Evolutionary conservation across 2,329 filamentous ascomycete genomes (phyloP).

Genomic region (Scedosporium boydii): DNA sequence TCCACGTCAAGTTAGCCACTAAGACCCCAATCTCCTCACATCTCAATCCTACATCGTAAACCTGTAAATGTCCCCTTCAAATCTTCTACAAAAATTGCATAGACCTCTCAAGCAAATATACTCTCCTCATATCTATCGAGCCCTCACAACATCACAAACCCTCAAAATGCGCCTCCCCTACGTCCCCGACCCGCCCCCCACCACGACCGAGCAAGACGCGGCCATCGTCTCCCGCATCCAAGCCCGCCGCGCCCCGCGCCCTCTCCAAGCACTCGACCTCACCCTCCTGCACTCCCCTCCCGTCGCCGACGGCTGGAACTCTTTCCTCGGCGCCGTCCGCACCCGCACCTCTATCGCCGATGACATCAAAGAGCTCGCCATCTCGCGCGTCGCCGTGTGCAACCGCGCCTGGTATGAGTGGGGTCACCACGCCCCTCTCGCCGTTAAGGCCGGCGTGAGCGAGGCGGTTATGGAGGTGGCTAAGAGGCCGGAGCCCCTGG

Average conservation of each 20-base stretch:
- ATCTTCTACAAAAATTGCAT: not conserved
- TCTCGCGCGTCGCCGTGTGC: slow-evolving; percentile 70
- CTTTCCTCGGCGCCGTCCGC: slow-evolving; percentile 55
- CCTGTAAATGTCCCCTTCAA: not conserved
- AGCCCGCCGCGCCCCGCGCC: slow-evolving; percentile 57
- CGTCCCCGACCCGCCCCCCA: slow-evolving; percentile 40
- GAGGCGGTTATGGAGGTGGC: slow-evolving; percentile 38
- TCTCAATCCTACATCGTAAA: not conserved
- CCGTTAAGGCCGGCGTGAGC: slow-evolving; percentile 46
- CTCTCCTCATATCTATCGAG: not conserved
- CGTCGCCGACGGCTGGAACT: slow-evolving; percentile 69
- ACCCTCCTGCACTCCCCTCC: slow-evolving; percentile 65
- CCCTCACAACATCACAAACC: slow-evolving; percentile 9
- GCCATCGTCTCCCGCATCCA: slow-evolving; percentile 55
- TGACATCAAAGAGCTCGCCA: slow-evolving; percentile 64
- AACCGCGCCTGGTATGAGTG: slow-evolving; percentile 83
- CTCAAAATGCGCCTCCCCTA: slow-evolving; percentile 59
- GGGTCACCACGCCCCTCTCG: slow-evolving; percentile 66
- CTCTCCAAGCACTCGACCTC: slow-evolving; percentile 66
- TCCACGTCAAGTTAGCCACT: not conserved
- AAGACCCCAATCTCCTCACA: not conserved
- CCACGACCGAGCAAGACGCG: slow-evolving; percentile 33
- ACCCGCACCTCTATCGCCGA: slow-evolving; percentile 40
- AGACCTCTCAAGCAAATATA: not conserved
- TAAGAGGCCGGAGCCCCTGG: slow-evolving; percentile 20